A percentile compares a stretch with the other conserved stretches of the same genome.
Evolutionary conservation across 768 basidiomycete species (phyloP).

Genomic region (Trametes maxima): DNA sequence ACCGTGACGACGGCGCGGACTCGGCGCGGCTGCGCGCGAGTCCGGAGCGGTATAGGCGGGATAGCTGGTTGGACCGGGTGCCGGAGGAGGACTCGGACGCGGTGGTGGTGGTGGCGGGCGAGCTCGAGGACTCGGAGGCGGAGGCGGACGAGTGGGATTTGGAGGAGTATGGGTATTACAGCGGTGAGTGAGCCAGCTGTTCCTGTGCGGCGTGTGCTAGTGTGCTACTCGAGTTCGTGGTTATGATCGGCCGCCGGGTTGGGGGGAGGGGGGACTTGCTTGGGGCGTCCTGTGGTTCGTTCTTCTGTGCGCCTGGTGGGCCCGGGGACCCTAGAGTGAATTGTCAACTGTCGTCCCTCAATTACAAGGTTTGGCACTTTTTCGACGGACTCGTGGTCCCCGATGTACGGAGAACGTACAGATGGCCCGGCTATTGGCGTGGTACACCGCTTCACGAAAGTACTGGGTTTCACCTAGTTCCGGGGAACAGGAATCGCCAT

Average conservation of each 20-base stretch:
- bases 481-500: too few species aligned
- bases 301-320: background rate
- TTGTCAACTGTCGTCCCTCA: too few species aligned
- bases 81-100: slow-evolving; percentile 32
- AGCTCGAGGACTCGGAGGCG: slow-evolving; percentile 30
- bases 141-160: slow-evolving; percentile 48
- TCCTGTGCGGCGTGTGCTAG: background rate
- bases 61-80: slow-evolving; percentile 31
- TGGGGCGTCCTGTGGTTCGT: background rate
- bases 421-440: too few species aligned
- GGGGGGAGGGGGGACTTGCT: too few species aligned
- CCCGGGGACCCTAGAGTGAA: too few species aligned
- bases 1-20: slow-evolving; percentile 1
- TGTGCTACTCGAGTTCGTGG: too few species aligned
- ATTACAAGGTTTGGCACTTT: too few species aligned
- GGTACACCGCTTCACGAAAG: too few species aligned
- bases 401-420: too few species aligned
- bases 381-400: too few species aligned
- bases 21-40: slow-evolving; percentile 25
- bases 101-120: slow-evolving; percentile 37
- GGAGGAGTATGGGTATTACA: slow-evolving; percentile 52
- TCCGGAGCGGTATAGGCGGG: slow-evolving; percentile 29
- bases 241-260: too few species aligned
- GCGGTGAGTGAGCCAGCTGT: slow-evolving; percentile 39
- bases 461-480: too few species aligned